Percentiles rank a stretch among this genome's conserved stretches.
Conservation (phyloP, 2,329 filamentous ascomycete species). For the Ambrosiella xylebori region DNA sequence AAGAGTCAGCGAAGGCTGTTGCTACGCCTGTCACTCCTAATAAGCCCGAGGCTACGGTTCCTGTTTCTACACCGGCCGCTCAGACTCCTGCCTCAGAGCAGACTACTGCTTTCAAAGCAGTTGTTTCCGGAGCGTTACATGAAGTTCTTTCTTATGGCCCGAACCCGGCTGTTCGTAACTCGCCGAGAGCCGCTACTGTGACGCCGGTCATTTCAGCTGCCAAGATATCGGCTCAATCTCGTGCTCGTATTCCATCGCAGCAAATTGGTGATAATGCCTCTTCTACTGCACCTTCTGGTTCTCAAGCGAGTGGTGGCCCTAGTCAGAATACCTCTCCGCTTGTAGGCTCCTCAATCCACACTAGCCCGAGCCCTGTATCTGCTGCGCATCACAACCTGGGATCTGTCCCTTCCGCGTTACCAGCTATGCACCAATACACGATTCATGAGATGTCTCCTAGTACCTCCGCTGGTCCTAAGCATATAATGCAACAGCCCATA, state of each 20-base stretch:
- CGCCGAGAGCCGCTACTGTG: slow-evolving; percentile 62
- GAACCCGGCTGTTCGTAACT: slow-evolving; percentile 42
- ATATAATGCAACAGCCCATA: slow-evolving; percentile 30
- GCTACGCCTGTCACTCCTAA: not conserved
- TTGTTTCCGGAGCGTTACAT: slow-evolving; percentile 21
- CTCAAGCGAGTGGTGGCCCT: slow-evolving; percentile 38
- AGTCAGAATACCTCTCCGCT: slow-evolving; percentile 45
- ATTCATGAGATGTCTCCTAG: slow-evolving; percentile 46
- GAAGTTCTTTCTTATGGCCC: slow-evolving; percentile 38
- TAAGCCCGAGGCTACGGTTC: not conserved
- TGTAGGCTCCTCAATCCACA: slow-evolving; percentile 44
- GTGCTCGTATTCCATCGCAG: slow-evolving; percentile 60
- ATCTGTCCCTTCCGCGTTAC: not conserved
- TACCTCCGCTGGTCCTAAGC: slow-evolving; percentile 35
- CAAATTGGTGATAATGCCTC: slow-evolving; percentile 50
- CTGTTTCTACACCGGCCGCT: not conserved
- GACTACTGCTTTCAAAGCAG: not conserved
- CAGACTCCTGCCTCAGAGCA: not conserved
- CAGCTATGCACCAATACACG: slow-evolving; percentile 14
- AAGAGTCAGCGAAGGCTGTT: not conserved
- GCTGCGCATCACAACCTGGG: slow-evolving; percentile 1
- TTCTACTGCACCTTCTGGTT: slow-evolving; percentile 47
- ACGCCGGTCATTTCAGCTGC: slow-evolving; percentile 53
- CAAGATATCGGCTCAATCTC: slow-evolving; percentile 66
- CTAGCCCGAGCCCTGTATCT: slow-evolving; percentile 45